Base-by-base conservation (phyloP, 2,329 filamentous ascomycete genomes). In the Diaporthe batatas region DNA sequence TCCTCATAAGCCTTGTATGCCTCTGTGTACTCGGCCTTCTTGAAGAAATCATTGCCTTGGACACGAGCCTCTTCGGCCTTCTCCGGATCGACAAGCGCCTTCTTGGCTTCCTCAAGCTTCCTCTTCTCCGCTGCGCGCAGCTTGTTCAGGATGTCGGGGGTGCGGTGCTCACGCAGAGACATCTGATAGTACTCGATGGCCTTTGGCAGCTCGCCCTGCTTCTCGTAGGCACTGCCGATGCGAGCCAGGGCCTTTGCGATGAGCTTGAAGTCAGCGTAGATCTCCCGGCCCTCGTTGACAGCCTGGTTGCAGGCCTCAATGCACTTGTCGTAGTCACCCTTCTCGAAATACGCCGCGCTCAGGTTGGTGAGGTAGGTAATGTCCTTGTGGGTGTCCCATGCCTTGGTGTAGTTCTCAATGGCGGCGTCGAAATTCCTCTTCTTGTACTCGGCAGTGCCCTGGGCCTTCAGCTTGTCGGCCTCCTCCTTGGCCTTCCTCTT, bases 301-400 rank as follows among this genome's bases (percentile, higher is more conserved):
- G 97, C 96, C 85, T 94, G 91, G 78, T 93, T 91, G 85, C 96
- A 99, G 21, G 92, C 86, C 78, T 97, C 93, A 76, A 99, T 95
- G 77, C 93, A 92, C 72, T 92, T 93, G 79, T 97, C 90, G 82
- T 94, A 97, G 81, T 98, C 96, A 72, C 95, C 95, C 88, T 98
- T 98, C 83, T 99, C 96, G 78, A 95, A 98, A 79, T 97, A 91
- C 74, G 96, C 96, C 4, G 96, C 96, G 74, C 95, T 94, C 42
- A 97, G 89, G 84, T 99, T 99, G 86, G 97, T 99, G 74, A 98
- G 89, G 84, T 99, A 99, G 21, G 96, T 96, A 79, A 99, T 97
- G 79, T 99, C 96, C 88, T 98, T 96, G 90, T 94, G 88, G 51
- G 93, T 84, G 73, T 98, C 95, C 96, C 96, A 99, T 0, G 96